Evolutionary conservation across 345 rosid genomes (phyloP).

Genomic region (Raphanus raphanistrum): DNA sequence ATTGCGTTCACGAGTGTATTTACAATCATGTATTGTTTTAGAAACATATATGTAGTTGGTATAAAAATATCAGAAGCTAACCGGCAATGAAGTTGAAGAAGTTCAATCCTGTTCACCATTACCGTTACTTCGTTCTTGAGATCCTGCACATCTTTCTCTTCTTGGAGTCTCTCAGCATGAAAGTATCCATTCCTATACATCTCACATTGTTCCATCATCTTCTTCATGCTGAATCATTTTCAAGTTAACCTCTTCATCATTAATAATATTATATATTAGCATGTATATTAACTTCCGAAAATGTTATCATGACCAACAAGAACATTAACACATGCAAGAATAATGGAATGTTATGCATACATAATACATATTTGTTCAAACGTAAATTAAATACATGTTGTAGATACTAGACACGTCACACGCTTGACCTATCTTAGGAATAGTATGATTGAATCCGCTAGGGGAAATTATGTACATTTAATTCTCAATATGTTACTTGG

Average conservation of each 20-base stretch:
- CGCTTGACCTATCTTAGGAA: background rate
- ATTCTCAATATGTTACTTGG: background rate
- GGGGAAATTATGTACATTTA: background rate
- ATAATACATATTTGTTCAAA: background rate
- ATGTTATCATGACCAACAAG: background rate
- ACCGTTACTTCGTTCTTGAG: slow-evolving; percentile 42
- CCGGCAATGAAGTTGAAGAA: slow-evolving; percentile 51
- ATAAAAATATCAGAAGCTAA: slow-evolving; percentile 17
- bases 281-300: background rate
- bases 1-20: background rate
- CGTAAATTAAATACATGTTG: background rate
- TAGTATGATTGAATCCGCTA: background rate
- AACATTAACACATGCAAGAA: background rate
- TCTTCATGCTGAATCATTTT: slow-evolving; percentile 43
- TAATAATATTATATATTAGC: background rate
- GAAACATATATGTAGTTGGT: background rate
- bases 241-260: background rate
- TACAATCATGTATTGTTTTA: background rate
- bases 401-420: background rate
- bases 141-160: slow-evolving; percentile 42
- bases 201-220: slow-evolving; percentile 47
- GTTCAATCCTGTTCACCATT: slow-evolving; percentile 51
- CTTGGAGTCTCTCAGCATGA: slow-evolving; percentile 10
- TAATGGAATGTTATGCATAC: background rate
- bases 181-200: slow-evolving; percentile 27